A percentile compares a stretch with the other conserved stretches of the same genome.
phyloP scores from a whole-genome alignment of 208 protist genomes.

The Herpetomonas tarakana region DNA sequence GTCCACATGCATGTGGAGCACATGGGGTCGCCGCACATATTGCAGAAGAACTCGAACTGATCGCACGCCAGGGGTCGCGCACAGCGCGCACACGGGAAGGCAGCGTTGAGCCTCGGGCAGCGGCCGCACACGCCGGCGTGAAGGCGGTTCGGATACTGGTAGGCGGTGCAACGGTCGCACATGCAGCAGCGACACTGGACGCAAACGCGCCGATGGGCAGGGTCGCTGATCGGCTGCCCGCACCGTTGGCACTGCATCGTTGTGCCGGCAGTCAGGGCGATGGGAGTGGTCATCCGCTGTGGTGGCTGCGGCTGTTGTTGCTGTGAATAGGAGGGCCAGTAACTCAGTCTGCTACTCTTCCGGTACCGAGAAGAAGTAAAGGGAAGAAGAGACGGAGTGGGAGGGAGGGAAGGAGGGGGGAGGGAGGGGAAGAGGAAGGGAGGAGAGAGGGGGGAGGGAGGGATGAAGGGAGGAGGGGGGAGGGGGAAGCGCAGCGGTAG shows the following conservation, averaged over 20 bases:
- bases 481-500: neutral
- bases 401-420: no score
- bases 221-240: slow-evolving; percentile 14
- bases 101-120: slow-evolving; percentile 23
- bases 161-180: slow-evolving; percentile 34
- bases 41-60: slow-evolving; percentile 50
- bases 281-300: no score
- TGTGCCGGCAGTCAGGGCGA: neutral
- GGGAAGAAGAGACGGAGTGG: neutral
- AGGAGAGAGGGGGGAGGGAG: no score
- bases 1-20: slow-evolving; percentile 47
- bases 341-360: neutral
- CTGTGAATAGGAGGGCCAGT: neutral
- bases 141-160: slow-evolving; percentile 30
- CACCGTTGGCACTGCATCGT: slow-evolving; percentile 18
- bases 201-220: slow-evolving; percentile 28
- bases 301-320: no score
- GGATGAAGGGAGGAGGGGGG: no score
- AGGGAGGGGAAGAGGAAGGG: no score
- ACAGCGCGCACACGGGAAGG: slow-evolving; percentile 59
- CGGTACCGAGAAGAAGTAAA: neutral
- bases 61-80: slow-evolving; percentile 10
- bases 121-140: slow-evolving; percentile 36
- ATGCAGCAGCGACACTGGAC: slow-evolving; percentile 32
- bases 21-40: slow-evolving; percentile 49